Evolutionary conservation across 805 yeast species (phyloP).

Genomic region (Jamesozyma gamospora): DNA sequence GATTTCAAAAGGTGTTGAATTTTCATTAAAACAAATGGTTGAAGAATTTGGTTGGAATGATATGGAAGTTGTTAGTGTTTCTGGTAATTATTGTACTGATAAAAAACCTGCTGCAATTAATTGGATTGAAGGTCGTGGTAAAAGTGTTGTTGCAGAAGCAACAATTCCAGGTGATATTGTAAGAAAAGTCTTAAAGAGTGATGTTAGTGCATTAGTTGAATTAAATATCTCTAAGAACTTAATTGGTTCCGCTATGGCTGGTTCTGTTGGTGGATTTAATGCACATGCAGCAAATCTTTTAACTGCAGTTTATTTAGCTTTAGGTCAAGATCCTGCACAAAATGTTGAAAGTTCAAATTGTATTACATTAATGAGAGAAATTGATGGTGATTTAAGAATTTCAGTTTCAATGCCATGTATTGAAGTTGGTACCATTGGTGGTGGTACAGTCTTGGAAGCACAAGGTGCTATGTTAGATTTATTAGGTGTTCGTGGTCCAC

Average conservation of each 20-base stretch:
- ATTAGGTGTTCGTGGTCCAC: constrained; percentile 93
- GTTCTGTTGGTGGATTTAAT: constrained; percentile 94
- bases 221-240: constrained; percentile 82
- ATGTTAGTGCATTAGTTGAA: constrained; percentile 85
- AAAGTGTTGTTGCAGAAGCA: constrained; percentile 94
- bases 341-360: constrained; percentile 96
- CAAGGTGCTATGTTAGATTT: constrained; percentile 94
- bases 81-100: constrained; percentile 97
- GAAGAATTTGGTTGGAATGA: constrained; percentile 88
- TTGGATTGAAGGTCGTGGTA: constrained; percentile 99
- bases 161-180: constrained; percentile 77
- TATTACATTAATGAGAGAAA: constrained; percentile 87
- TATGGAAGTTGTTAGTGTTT: constrained; percentile 84
- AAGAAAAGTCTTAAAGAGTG: constrained; percentile 73
- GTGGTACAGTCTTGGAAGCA: constrained; percentile 96
- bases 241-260: constrained; percentile 97
- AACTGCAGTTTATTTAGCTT: constrained; percentile 87
- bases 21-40: constrained; percentile 71
- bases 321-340: constrained; percentile 99
- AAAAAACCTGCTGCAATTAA: constrained; percentile 96
- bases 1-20: constrained; percentile 97
- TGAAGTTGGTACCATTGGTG: constrained; percentile 98
- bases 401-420: constrained; percentile 99
- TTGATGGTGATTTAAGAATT: constrained; percentile 71
- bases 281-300: constrained; percentile 97